Percentiles rank a stretch among this genome's conserved stretches.
Evolutionary conservation across 2,329 filamentous ascomycete genomes (phyloP).

Genomic region (Herpotrichia juniperi): DNA sequence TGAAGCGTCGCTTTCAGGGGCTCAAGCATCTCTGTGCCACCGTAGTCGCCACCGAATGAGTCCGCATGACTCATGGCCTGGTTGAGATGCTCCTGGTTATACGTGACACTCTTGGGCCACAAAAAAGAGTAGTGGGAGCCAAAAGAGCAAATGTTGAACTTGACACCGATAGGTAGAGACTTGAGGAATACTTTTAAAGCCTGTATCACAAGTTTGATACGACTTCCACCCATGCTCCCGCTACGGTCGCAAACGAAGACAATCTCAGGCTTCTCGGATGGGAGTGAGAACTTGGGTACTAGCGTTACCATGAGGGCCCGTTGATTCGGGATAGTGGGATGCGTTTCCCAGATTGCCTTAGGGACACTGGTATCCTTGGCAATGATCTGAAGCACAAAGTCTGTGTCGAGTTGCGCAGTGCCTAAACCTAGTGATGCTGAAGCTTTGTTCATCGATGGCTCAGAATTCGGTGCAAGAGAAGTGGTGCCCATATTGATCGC

Average conservation of each 20-base stretch:
- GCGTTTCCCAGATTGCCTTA: constrained; percentile 68
- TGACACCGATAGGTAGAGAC: constrained; percentile 66
- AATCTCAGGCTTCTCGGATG: constrained; percentile 64
- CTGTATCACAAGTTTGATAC: constrained; percentile 60
- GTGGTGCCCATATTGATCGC: constrained; percentile 67
- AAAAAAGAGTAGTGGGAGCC: constrained; percentile 56
- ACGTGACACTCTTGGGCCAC: constrained; percentile 55
- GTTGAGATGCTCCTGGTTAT: constrained; percentile 53
- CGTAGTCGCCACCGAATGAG: constrained; percentile 54
- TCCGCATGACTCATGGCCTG: constrained; percentile 52
- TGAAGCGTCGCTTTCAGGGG: constrained; percentile 56
- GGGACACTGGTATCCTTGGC: constrained; percentile 67
- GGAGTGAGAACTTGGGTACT: constrained; percentile 71
- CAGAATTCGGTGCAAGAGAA: constrained; percentile 52
- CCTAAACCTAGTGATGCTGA: constrained; percentile 65
- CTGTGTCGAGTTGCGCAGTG: constrained; percentile 61
- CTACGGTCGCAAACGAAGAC: constrained; percentile 77
- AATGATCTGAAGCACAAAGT: constrained; percentile 71
- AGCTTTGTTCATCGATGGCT: constrained; percentile 63
- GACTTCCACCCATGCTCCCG: constrained; percentile 64
- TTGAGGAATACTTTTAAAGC: constrained; percentile 70
- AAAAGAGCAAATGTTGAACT: constrained; percentile 76
- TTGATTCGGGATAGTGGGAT: constrained; percentile 66
- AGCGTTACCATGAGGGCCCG: constrained; percentile 73
- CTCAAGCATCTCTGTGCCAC: constrained; percentile 60